Percentiles rank a stretch among this genome's conserved stretches.
These are phyloP conservation scores for Hirschfeldia incana DNA, from an alignment of 345 rosid genomes.

Conservation along the genomic window DNA sequence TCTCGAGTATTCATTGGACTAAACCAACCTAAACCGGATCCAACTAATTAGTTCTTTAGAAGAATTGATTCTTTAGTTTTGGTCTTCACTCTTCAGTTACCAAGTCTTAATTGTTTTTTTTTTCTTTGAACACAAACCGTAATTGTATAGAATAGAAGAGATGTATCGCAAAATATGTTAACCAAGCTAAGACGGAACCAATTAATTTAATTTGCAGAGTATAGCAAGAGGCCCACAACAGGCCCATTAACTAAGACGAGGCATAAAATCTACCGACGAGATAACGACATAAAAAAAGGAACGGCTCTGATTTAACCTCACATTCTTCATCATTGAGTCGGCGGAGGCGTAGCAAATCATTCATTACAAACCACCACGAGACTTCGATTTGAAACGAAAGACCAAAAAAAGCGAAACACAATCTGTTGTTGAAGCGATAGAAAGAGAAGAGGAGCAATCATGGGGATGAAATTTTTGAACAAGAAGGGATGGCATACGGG, in stretches of 20 bases:
- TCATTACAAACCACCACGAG: neutral
- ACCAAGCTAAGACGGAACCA: neutral
- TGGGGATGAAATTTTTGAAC: slow-evolving; percentile 97
- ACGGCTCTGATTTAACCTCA: slow-evolving; percentile 18
- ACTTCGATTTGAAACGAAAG: slow-evolving; percentile 13
- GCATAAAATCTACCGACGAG: neutral
- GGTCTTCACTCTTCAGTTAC: neutral
- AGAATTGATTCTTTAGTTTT: neutral
- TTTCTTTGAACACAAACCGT: too few relatives aligned
- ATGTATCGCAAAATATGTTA: neutral
- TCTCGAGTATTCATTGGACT: neutral
- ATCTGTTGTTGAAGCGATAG: neutral
- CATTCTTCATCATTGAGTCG: neutral
- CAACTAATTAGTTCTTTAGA: neutral
- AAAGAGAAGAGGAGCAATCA: slow-evolving; percentile 24
- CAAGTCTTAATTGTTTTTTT: neutral
- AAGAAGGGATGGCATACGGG: slow-evolving; percentile 99
- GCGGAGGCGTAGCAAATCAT: slow-evolving; percentile 20
- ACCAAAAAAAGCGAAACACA: neutral
- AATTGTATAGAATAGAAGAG: neutral
- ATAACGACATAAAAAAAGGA: slow-evolving; percentile 5
- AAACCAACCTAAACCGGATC: neutral
- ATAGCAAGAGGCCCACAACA: neutral
- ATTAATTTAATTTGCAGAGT: neutral
- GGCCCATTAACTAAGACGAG: neutral